Conservation (phyloP, 2,329 filamentous ascomycete genomes). For the Anthostomella pinea region DNA sequence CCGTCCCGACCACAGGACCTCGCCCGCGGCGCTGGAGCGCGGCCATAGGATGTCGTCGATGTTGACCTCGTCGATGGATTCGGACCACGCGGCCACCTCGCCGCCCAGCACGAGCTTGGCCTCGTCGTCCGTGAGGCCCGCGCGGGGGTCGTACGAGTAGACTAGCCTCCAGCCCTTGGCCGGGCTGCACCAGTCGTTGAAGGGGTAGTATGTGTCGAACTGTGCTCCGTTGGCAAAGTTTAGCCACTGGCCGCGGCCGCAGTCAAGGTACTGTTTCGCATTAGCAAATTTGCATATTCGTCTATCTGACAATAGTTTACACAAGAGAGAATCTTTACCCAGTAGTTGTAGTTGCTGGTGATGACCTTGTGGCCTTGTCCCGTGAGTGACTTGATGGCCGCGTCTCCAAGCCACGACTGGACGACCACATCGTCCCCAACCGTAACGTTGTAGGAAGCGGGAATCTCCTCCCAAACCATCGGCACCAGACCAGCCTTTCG, state of each 20-base stretch:
- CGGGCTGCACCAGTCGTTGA: conserved; percentile 77
- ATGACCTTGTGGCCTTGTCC: conserved; percentile 67
- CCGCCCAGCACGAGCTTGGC: conserved; percentile 73
- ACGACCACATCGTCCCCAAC: conserved; percentile 70
- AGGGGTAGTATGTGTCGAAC: conserved; percentile 60
- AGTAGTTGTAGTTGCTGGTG: conserved; percentile 73
- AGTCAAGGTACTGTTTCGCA: conserved; percentile 76
- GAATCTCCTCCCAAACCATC: conserved; percentile 86
- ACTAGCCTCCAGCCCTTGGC: conserved; percentile 78
- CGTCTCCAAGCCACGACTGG: conserved; percentile 72
- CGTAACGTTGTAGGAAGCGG: conserved; percentile 73
- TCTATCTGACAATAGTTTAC: too few species aligned
- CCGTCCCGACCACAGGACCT: conserved; percentile 76
- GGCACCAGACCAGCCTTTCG: conserved; percentile 64
- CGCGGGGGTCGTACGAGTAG: conserved; percentile 75
- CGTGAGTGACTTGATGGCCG: conserved; percentile 59
- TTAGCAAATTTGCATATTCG: too few species aligned
- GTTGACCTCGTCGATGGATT: conserved; percentile 73
- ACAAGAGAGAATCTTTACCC: conserved; percentile 54
- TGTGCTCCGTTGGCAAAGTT: conserved; percentile 61
- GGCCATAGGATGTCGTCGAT: conserved; percentile 79
- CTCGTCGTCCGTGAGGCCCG: conserved; percentile 57
- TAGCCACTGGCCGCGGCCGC: conserved; percentile 76
- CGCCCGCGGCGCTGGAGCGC: conserved; percentile 67
- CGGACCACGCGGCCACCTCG: conserved; percentile 78